Evolutionary conservation across 2,329 filamentous ascomycete species (phyloP).

Genomic region (Thelonectria olida): DNA sequence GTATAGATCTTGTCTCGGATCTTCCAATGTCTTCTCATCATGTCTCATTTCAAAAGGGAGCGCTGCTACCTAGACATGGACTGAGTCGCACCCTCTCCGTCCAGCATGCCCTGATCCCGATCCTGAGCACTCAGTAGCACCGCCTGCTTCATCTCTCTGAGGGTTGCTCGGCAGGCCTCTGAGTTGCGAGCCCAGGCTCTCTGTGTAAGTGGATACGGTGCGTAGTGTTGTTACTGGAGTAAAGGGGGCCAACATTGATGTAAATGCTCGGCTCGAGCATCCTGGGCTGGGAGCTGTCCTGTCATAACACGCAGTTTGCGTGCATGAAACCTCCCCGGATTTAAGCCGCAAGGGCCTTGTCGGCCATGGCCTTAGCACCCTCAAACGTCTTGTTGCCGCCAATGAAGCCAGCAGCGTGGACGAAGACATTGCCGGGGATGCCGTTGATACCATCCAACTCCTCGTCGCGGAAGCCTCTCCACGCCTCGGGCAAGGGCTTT

Average conservation of each 20-base stretch:
- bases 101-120: not conserved
- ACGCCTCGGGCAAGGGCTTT: constrained; percentile 88
- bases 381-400: constrained; percentile 94
- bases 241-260: not conserved
- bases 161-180: not conserved
- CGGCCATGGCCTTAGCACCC: constrained; percentile 86
- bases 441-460: constrained; percentile 79
- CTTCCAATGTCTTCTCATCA: too few species aligned
- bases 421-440: constrained; percentile 83
- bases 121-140: not conserved
- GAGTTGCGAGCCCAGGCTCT: not conserved
- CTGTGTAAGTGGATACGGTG: not conserved
- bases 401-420: constrained; percentile 95
- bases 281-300: constrained; percentile 6
- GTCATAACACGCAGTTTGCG: not conserved
- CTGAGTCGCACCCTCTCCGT: not conserved
- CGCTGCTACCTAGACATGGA: too few species aligned
- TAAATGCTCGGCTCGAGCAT: not conserved
- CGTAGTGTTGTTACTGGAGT: not conserved
- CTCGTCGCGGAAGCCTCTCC: constrained; percentile 90
- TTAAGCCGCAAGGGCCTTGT: constrained; percentile 69
- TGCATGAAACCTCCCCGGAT: not conserved
- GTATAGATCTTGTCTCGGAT: too few species aligned
- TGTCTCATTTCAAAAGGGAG: too few species aligned
- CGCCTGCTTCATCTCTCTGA: not conserved